These are phyloP conservation scores for Leccinum uliginosum DNA, from an alignment of 768 basidiomycete species.

Conservation along the genomic window DNA sequence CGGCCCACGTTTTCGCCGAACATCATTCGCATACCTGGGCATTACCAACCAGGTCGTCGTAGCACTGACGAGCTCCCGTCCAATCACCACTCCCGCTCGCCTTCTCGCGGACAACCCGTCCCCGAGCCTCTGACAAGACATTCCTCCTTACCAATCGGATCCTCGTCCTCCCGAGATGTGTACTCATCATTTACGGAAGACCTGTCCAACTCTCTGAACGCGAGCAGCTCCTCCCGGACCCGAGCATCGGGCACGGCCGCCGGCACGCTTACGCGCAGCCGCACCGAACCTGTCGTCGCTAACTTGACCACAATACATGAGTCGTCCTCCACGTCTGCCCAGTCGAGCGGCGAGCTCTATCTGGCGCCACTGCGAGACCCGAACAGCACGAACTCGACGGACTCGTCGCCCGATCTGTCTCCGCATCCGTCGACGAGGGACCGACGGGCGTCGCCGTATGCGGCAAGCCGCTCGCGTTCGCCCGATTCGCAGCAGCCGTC, in stretches of 20 bases:
- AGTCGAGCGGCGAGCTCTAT: conserved; percentile 25
- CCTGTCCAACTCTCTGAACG: conserved; percentile 16
- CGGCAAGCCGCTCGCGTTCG: conserved; percentile 8
- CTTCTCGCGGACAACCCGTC: conserved; percentile 18
- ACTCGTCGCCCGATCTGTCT: conserved; percentile 28
- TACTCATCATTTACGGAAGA: conserved; percentile 27
- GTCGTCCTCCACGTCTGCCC: conserved; percentile 10
- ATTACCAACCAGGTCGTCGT: conserved; percentile 40
- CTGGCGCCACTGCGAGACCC: conserved; percentile 22
- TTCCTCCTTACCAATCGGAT: conserved; percentile 22
- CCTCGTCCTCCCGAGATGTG: conserved; percentile 19
- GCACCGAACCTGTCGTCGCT: conserved; percentile 26
- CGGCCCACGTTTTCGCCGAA: conserved; percentile 66
- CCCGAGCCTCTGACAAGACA: conserved; percentile 23
- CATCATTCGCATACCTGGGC: conserved; percentile 64
- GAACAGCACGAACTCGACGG: conserved; percentile 6
- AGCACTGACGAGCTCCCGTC: conserved; percentile 23
- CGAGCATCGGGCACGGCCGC: conserved; percentile 7
- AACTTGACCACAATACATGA: conserved; percentile 29
- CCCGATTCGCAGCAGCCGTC: conserved; percentile 21
- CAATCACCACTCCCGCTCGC: conserved; percentile 21
- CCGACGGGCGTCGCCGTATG: conserved; percentile 22
- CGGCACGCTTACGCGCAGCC: conserved; percentile 21
- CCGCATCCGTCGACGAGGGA: conserved; percentile 20
- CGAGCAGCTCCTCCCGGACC: conserved; percentile 15